Conservation (phyloP, 805 yeast species). For the Wickerhamiella kurtzmanii region DNA sequence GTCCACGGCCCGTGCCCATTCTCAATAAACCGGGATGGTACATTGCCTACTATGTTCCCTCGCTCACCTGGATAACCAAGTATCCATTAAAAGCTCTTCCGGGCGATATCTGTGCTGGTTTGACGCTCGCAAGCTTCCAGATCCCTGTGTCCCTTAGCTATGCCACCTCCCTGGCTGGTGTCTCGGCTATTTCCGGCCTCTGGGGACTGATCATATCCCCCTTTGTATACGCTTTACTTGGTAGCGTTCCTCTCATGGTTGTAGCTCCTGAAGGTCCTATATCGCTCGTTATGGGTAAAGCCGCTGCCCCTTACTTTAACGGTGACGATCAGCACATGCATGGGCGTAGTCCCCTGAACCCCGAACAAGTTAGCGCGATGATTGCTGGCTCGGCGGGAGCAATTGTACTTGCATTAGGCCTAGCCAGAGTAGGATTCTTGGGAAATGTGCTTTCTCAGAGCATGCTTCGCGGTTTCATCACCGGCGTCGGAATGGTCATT, state of each 20-base stretch:
- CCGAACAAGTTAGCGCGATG: conserved; percentile 48
- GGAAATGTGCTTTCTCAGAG: conserved; percentile 71
- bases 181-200: conserved; percentile 70
- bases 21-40: conserved; percentile 18
- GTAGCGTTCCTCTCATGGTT: conserved; percentile 77
- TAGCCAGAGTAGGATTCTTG: conserved; percentile 73
- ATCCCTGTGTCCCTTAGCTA: conserved; percentile 76
- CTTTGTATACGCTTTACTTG: conserved; percentile 59
- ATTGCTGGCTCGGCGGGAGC: conserved; percentile 68
- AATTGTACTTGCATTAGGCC: conserved; percentile 55
- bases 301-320: conserved; percentile 42
- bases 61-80: conserved; percentile 39
- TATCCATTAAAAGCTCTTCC: conserved; percentile 30
- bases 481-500: conserved; percentile 79
- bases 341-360: conserved; percentile 23
- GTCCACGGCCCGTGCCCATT: not conserved
- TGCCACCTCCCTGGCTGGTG: conserved; percentile 72
- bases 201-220: conserved; percentile 69
- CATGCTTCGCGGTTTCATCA: conserved; percentile 65
- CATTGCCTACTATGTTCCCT: conserved; percentile 41
- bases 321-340: conserved; percentile 27
- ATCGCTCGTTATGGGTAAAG: conserved; percentile 70
- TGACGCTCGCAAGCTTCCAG: conserved; percentile 81
- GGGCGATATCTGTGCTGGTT: conserved; percentile 69
- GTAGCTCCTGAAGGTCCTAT: conserved; percentile 90